Percentiles rank a stretch among this genome's conserved stretches.
phyloP scores from a whole-genome alignment of 129 eudicot species.

The Flaveria bidentis region DNA sequence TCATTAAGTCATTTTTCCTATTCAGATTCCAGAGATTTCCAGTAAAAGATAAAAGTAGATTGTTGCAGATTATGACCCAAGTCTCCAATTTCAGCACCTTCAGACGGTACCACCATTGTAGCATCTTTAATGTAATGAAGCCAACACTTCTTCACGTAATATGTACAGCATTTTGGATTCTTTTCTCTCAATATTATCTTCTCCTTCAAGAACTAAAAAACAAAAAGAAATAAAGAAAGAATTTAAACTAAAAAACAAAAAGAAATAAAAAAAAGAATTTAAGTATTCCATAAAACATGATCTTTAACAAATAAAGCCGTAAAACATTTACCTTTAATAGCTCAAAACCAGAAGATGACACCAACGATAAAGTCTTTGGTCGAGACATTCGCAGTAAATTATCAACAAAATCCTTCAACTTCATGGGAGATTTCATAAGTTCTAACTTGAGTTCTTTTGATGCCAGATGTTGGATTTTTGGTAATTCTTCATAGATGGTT shows the following conservation, averaged over 20 bases:
- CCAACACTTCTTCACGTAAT: constrained; percentile 59
- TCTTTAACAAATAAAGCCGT: not conserved
- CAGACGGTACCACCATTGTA: constrained; percentile 16
- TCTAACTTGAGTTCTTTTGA: constrained; percentile 36
- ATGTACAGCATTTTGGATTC: constrained; percentile 54
- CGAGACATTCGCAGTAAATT: constrained; percentile 42
- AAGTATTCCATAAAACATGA: not conserved
- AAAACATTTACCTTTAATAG: constrained; percentile 42
- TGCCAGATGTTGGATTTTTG: constrained; percentile 17
- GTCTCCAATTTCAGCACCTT: constrained; percentile 18
- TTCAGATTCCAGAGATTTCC: constrained; percentile 21
- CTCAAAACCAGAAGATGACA: constrained; percentile 49
- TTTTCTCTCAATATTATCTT: constrained; percentile 45
- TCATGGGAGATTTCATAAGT: constrained; percentile 37
- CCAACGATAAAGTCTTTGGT: constrained; percentile 41
- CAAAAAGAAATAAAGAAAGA: not conserved
- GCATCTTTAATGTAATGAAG: constrained; percentile 52
- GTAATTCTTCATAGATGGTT: constrained; percentile 47
- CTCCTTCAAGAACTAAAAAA: constrained; percentile 43
- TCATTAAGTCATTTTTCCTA: not conserved
- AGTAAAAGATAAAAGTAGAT: constrained; percentile 31
- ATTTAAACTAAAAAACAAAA: constrained; percentile 34
- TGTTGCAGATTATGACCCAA: constrained; percentile 15
- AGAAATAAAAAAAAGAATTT: not conserved
- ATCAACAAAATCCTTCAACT: constrained; percentile 39